These are phyloP conservation scores for Hymenoscyphus fraxineus DNA, from an alignment of 2,329 filamentous ascomycete species.

Conservation along the genomic window DNA sequence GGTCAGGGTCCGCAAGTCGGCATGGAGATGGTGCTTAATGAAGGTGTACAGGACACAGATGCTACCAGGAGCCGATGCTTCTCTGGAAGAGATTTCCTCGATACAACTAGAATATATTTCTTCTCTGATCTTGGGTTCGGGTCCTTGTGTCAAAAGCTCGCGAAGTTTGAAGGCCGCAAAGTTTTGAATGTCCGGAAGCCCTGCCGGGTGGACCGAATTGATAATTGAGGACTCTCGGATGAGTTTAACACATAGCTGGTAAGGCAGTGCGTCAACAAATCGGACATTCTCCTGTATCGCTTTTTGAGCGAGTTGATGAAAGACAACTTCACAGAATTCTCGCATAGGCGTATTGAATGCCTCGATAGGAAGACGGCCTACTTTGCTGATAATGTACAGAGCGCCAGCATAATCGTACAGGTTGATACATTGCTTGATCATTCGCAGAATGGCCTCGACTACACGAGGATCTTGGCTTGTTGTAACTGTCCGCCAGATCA, in stretches of 20 bases:
- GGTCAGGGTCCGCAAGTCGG: constrained; percentile 55
- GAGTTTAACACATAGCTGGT: constrained; percentile 60
- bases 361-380: constrained; percentile 60
- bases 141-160: constrained; percentile 54
- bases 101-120: constrained; percentile 65
- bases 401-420: constrained; percentile 49
- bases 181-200: constrained; percentile 58
- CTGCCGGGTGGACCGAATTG: constrained; percentile 49
- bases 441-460: constrained; percentile 72
- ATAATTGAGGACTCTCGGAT: constrained; percentile 67
- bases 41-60: constrained; percentile 59
- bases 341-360: constrained; percentile 60
- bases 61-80: constrained; percentile 66
- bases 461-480: constrained; percentile 80
- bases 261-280: constrained; percentile 44
- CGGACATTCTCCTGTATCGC: constrained; percentile 36
- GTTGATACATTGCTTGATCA: constrained; percentile 50
- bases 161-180: constrained; percentile 61
- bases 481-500: constrained; percentile 78
- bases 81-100: constrained; percentile 61
- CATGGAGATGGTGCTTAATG: constrained; percentile 43
- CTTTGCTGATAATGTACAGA: constrained; percentile 67
- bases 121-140: constrained; percentile 52
- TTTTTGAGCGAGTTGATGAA: constrained; percentile 48
- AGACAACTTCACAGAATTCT: constrained; percentile 55